Base-by-base conservation (phyloP, 768 basidiomycete species). In the Russula compacta region DNA sequence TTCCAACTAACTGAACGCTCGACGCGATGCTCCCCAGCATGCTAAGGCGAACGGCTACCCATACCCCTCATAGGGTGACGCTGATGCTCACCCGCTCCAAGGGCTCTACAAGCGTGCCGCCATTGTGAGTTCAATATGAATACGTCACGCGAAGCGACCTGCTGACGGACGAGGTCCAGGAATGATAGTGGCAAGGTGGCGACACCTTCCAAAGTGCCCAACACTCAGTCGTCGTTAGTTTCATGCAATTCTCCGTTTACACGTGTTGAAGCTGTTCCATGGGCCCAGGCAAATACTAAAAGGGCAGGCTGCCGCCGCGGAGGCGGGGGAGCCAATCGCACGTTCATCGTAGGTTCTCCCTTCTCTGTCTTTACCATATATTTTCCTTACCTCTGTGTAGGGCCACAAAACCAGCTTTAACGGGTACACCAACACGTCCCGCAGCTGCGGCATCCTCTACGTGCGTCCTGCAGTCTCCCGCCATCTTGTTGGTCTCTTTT, bases 21-120 rank as follows among this genome's bases (percentile, higher is more conserved):
- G 2, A 50, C 51, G 38, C 44, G 17, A 63, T 63, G 57, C 33
- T 63, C 32, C 9, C 57, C 12, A 35, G 38, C 48, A 46, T 35
- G 17, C 33, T 58, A 32, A 43, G 47, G 46, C 51, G 61, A n/a
- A 58, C 61, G 15, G 39, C 47, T 33, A 49, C 19, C 11, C 43
- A 24, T 29, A 11, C 51, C 7, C 50, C 56, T 8, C 51, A n/a
- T 6, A 53, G 46, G 17, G 56, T 12, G n/a, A n/a, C 35, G 6
- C 24, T n/a, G 12, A 32, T 39, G 0, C 35, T 44, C 29, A 29
- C 33, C 4, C 56, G 61, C 40, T 53, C 17, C 0, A 35, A 53
- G 4, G 21, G 39, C 32, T 62, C 61, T 15, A 43, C 38, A 11
- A 53, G 52, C 21, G 36, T 8, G 17, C 24, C 52, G 0, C 52